Percentiles rank a stretch among this genome's conserved stretches.
Conservation (phyloP, 345 rosid genomes). For the Carallia pectinifolia region DNA sequence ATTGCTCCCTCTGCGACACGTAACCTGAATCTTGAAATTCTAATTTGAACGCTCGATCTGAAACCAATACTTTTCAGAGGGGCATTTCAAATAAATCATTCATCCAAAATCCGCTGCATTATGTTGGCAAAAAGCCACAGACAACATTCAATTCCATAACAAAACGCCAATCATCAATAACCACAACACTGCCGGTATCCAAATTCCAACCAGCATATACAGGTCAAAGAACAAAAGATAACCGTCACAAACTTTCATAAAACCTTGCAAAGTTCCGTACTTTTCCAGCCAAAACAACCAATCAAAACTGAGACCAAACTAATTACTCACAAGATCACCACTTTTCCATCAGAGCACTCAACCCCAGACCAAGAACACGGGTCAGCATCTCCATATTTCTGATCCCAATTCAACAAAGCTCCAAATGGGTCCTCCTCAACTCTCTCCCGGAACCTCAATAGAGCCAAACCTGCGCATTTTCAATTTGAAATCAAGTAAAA, state of each 20-base stretch:
- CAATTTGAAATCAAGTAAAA: background rate
- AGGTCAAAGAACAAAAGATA: too few species aligned
- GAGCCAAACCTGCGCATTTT: conserved; percentile 50
- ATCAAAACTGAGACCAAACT: background rate
- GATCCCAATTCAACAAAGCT: conserved; percentile 62
- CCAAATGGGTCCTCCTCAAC: conserved; percentile 67
- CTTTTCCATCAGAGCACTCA: conserved; percentile 64
- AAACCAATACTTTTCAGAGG: background rate
- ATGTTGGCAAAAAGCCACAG: too few species aligned
- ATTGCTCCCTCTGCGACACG: background rate
- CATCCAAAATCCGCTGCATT: too few species aligned
- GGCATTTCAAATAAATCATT: too few species aligned
- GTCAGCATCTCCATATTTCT: conserved; percentile 33
- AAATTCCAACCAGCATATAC: too few species aligned
- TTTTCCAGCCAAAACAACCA: background rate
- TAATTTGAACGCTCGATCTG: background rate
- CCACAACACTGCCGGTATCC: too few species aligned
- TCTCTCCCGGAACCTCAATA: conserved; percentile 60
- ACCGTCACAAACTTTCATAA: too few species aligned
- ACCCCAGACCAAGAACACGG: conserved; percentile 89
- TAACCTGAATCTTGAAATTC: background rate
- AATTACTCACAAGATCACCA: conserved; percentile 60
- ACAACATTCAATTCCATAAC: too few species aligned
- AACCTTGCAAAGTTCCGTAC: too few species aligned
- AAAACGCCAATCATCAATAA: too few species aligned